phyloP scores from a whole-genome alignment of 192 early-diverging fungal genomes.

The Umbelopsis sp. region DNA sequence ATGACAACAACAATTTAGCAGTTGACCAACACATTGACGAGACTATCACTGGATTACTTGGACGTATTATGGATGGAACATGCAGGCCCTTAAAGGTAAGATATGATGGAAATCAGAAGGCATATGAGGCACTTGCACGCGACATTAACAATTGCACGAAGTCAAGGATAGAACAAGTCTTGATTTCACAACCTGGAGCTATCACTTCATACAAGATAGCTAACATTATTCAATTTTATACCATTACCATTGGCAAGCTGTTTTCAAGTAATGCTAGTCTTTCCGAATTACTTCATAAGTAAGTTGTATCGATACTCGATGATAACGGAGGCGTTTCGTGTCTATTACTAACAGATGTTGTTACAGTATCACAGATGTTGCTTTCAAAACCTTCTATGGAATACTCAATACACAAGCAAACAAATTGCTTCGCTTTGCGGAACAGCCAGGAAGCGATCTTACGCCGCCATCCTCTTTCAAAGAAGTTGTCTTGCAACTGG shows the following conservation, averaged over 20 bases:
- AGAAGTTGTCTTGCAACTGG: conserved; percentile 69
- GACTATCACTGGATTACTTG: conserved; percentile 49
- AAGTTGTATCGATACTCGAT: conserved; percentile 20
- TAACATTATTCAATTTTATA: conserved; percentile 80
- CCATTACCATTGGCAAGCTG: conserved; percentile 61
- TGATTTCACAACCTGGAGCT: conserved; percentile 64
- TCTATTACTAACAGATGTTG: not conserved
- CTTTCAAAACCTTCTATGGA: conserved; percentile 60
- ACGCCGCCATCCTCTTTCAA: conserved; percentile 63
- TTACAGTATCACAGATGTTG: conserved; percentile 53
- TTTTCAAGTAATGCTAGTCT: conserved; percentile 57
- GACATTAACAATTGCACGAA: conserved; percentile 19
- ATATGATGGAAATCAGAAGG: not conserved
- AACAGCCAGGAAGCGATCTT: conserved; percentile 59
- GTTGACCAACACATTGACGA: conserved; percentile 11
- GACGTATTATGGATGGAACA: conserved; percentile 73
- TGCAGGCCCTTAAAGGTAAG: conserved; percentile 73
- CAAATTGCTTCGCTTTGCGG: conserved; percentile 44
- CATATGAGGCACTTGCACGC: not conserved
- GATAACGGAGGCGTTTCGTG: not conserved
- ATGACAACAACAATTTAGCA: not conserved
- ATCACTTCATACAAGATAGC: conserved; percentile 68
- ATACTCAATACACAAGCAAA: conserved; percentile 52
- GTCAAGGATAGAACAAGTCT: conserved; percentile 78
- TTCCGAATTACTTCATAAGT: conserved; percentile 57